Base-by-base conservation (phyloP, 768 basidiomycete species). In the Strobilomyces confusus region DNA sequence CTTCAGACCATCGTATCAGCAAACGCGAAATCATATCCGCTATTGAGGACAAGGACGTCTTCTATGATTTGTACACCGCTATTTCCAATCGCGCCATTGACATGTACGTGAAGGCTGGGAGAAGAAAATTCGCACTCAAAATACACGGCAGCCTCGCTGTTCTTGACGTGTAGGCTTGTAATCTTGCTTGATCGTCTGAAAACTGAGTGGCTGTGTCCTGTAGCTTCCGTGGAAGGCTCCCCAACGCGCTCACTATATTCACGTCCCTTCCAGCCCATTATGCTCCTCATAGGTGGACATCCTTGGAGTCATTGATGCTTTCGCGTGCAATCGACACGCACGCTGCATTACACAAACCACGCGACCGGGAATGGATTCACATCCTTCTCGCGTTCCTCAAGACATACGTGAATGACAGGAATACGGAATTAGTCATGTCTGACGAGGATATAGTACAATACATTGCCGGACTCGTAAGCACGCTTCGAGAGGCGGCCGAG, bases 121-220 rank as follows among this genome's bases (percentile, higher is more conserved):
- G 94, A 41, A 79, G 86, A 45, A 89, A 95, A 63, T 91, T 88
- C 64, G 93, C 92, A 11, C 72, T 95, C 33, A 88, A 87, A 60
- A 71, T 98, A 45, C 89, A 94, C 56, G 91, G 89, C 2, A 86
- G 80, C 61, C 75, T 98, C 15, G 95, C 94, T 4, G 90, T 89
- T 15, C 79, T 98, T 34, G 94, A 98, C 58, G 69, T 87, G 95
- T 98, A 73, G 58, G 92, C 73, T n/a, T 4, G 12, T 22, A 33
- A 36, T 59, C 41, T 34, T 41, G 33, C 26, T 40, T n/a, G 22
- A 43, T 55, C n/a, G 34, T 37, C 25, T 34, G 33, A 44, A n/a
- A 45, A 44, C 48, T 63, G 23, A 66, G 32, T 34, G 17, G 22
- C 19, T 50, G 56, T n/a, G 17, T 46, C 42, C 43, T 49, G 26